These are phyloP conservation scores for Tetrapisispora taiwanensis DNA, from an alignment of 805 yeast species.

Conservation along the genomic window DNA sequence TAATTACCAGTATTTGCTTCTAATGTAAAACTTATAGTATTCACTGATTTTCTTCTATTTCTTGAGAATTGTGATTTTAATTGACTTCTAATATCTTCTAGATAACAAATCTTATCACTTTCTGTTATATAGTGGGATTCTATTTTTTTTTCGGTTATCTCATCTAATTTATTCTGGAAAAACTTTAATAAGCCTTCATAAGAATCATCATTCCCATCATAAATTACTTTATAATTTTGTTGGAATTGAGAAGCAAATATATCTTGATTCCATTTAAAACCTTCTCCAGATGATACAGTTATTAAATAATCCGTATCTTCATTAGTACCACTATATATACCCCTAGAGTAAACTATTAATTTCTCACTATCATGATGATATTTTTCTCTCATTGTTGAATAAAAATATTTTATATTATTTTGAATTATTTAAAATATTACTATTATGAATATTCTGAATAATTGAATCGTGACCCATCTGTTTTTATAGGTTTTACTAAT, in stretches of 20 bases:
- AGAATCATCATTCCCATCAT: constrained; percentile 25
- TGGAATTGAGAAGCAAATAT: constrained; percentile 63
- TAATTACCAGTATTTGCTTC: constrained; percentile 22
- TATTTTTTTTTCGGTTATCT: not conserved
- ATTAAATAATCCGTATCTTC: constrained; percentile 8
- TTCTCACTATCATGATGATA: not conserved
- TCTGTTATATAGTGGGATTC: not conserved
- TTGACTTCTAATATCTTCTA: not conserved
- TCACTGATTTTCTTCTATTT: constrained; percentile 21
- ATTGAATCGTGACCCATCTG: too few species aligned
- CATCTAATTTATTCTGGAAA: not conserved
- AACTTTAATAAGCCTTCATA: constrained; percentile 4
- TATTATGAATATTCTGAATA: too few species aligned
- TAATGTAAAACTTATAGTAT: constrained; percentile 19
- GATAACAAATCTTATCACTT: not conserved
- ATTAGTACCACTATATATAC: not conserved
- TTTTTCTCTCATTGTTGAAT: too few species aligned
- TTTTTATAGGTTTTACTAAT: too few species aligned
- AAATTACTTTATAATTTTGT: constrained; percentile 38
- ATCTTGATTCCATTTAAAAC: constrained; percentile 70
- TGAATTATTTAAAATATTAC: too few species aligned
- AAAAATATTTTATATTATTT: too few species aligned
- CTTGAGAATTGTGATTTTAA: constrained; percentile 6
- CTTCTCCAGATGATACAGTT: constrained; percentile 46
- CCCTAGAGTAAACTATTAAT: not conserved